Evolutionary conservation across 1,139 yeast species (phyloP), one percentile per base, ranked within the genome.

Genomic region (Maudiozyma humilis): DNA sequence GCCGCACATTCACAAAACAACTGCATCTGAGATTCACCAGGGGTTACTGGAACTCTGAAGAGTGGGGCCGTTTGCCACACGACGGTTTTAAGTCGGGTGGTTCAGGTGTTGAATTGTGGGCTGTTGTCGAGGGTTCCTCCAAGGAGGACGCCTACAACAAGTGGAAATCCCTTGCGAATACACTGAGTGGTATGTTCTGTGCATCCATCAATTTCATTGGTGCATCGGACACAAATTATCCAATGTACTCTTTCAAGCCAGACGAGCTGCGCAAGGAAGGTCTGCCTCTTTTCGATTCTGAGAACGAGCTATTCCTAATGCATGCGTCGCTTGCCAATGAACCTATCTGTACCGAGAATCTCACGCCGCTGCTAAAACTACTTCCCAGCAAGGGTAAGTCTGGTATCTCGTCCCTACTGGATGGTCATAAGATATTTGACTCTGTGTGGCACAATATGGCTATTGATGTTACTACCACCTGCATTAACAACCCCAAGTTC

Each of bases 361-460:
- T 93, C 58, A 89, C 99, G 0, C 98, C 98, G 0, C 87, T 91
- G 56, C 65, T 93, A 50, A 89, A 88, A 59, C 70, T 93, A 47
- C 70, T 93, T 30, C 98, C 98, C 2, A 85, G 97, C 8, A 81
- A 88, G 60, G 97, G 96, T 1, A 83, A 83, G 59, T 82, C 95
- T 0, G 99, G 99, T 2, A 69, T 91, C 35, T 76, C 96, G 0
- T 76, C 95, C 0, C 68, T 91, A 42, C 69, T 93, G 36, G 95
- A 89, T 55, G 97, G 98, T n/a, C 97, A 89, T 62, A 82, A 81
- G 57, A 76, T 93, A n/a, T 93, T 87, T 63, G 96, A 88, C 58
- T 82, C 96, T 0, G 79, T 82, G 51, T 91, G 97, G 97, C 95
- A 89, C 52, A 79, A 91, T 19, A 82, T 93, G 88, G 76, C 96